A percentile compares a stretch with the other conserved stretches of the same genome.
Conservation (phyloP, 2,329 filamentous ascomycete genomes). For the Fusarium sp. region DNA sequence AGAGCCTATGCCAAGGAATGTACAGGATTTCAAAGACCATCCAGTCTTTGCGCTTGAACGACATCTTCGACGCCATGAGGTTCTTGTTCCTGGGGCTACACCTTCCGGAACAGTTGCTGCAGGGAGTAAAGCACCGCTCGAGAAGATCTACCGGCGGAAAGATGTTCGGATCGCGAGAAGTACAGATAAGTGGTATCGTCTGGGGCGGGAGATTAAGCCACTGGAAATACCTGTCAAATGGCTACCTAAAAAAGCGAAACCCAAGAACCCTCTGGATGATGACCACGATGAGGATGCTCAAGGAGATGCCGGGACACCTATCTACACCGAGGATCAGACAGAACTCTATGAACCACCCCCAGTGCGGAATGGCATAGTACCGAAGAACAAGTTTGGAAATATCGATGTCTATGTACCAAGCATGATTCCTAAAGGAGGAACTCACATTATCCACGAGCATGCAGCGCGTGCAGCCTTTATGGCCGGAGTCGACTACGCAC, state of each 20-base stretch:
- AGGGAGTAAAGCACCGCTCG: constrained; percentile 69
- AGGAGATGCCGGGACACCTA: constrained; percentile 58
- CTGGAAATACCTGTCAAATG: constrained; percentile 87
- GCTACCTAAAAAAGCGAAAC: constrained; percentile 60
- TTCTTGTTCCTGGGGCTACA: constrained; percentile 75
- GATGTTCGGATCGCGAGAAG: constrained; percentile 84
- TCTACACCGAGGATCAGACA: constrained; percentile 73
- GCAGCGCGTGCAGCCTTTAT: constrained; percentile 77
- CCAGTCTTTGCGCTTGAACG: constrained; percentile 85
- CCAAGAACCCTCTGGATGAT: constrained; percentile 39
- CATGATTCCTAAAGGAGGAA: constrained; percentile 87
- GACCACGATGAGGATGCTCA: constrained; percentile 44
- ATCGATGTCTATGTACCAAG: constrained; percentile 91
- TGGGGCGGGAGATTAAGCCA: constrained; percentile 80
- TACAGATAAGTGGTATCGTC: constrained; percentile 88
- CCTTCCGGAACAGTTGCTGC: constrained; percentile 81
- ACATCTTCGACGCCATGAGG: constrained; percentile 84
- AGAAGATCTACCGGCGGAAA: constrained; percentile 81
- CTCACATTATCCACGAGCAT: constrained; percentile 70
- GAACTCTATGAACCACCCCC: constrained; percentile 79
- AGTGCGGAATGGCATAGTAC: constrained; percentile 77
- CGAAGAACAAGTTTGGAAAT: constrained; percentile 93
- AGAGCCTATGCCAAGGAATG: constrained; percentile 86
- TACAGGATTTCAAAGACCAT: constrained; percentile 88
- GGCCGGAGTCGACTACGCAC: constrained; percentile 84